Evolutionary conservation across 805 yeast genomes (phyloP), one percentile per base, ranked within the genome.

Genomic region (Candida coleopterorum): DNA sequence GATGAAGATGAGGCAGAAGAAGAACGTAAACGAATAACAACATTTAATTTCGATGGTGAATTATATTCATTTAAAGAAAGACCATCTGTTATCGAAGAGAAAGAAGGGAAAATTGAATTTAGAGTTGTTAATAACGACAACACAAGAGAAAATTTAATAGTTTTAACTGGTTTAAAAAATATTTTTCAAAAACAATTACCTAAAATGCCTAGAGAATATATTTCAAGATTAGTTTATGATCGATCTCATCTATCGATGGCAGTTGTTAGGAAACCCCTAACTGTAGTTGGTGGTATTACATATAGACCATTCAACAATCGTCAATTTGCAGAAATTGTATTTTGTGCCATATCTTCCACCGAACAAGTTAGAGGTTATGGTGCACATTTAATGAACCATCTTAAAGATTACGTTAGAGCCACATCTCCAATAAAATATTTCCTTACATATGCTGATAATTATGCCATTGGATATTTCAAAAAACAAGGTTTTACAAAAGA

Each of bases 321-420:
- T 42, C 83, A 77, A 52, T 93, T 93, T 71, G 99, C 98, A 1
- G 99, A 93, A 60, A 93, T 93, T 64, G 99, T 93, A 18, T 93
- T 93, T 52, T 93, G 97, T 74, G 99, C 99, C 18, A 93, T 93
- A 41, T 83, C 95, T 29, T 86, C 96, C 2, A 86, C 97, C 0
- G 99, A 93, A 56, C 99, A 93, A 65, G 98, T 93, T 14, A 69
- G 97, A 45, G 99, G 98, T 24, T 93, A 93, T 56, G 99, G 99
- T 60, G 98, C 98, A 0, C 98, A 93, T 60, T 60, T 93, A 52
- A 93, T 93, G 99, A 93, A 93, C 58, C 99, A 93, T 64, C 67
- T 93, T 48, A 93, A 93, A 55, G 98, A 93, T 60, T 93, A 90
- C 58, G 97, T 93, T 27, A 72, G 87, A 47, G 81, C 87, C 15